phyloP scores from a whole-genome alignment of 345 rosid genomes.

The Aegle marmelos region DNA sequence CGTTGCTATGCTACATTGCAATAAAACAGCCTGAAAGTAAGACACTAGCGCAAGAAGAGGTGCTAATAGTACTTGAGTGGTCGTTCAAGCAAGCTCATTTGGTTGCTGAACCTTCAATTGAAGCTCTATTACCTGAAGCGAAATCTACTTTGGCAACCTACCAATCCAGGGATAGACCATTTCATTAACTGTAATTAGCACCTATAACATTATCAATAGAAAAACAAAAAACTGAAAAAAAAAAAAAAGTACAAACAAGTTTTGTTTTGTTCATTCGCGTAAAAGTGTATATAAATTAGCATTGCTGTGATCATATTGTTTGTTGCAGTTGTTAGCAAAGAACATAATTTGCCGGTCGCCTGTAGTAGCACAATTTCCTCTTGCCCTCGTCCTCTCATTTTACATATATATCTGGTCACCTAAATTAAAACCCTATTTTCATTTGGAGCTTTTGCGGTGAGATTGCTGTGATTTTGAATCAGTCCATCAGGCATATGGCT shows the following conservation, averaged over 20 bases:
- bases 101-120: conserved; percentile 37
- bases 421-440: not conserved
- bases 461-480: not conserved
- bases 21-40: conserved; percentile 59
- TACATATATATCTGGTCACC: not conserved
- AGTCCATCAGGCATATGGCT: not conserved
- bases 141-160: conserved; percentile 66
- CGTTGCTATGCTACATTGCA: conserved; percentile 48
- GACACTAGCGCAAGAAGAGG: conserved; percentile 65
- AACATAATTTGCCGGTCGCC: not conserved
- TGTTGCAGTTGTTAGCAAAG: conserved; percentile 4
- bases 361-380: not conserved
- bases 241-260: not conserved
- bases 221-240: not conserved
- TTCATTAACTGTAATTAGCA: conserved; percentile 24
- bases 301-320: not conserved
- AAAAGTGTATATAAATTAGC: conserved; percentile 24
- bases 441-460: not conserved
- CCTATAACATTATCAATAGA: not conserved
- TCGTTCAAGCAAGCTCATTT: conserved; percentile 65
- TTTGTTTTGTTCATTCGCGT: not conserved
- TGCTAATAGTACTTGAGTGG: conserved; percentile 71
- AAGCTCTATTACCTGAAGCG: conserved; percentile 57
- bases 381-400: not conserved
- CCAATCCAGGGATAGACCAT: conserved; percentile 72